Evolutionary conservation across 176 grass and related monocot species (phyloP), one percentile per base, ranked within the genome.

Genomic region (Lolium multiflorum): DNA sequence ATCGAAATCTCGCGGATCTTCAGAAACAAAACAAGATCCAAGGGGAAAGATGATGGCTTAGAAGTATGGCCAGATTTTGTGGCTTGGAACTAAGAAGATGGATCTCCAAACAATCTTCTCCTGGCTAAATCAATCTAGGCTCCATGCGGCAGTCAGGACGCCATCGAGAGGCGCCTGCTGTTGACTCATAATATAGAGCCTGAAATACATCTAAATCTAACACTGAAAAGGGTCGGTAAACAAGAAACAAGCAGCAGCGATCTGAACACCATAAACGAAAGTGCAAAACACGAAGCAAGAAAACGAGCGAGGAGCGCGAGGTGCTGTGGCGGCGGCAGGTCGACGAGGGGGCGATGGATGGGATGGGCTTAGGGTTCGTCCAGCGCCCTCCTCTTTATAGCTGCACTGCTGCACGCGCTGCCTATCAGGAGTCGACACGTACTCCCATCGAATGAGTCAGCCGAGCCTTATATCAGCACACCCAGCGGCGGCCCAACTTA

Each of bases 71-170:
- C 89, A 88, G 89, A 37, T 85, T 81, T 91, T 91, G 89, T 91
- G 82, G 89, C 89, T 88, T 91, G 89, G 85, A 88, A 91, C 20
- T 91, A 88, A 84, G 84, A 83, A 84, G 60, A 85, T 88, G 85
- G 85, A 88, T 88, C 86, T 88, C 89, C 89, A 91, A 91, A 91
- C 86, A 91, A 91, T 91, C 89, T 91, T 91, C 89, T 88, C 86
- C 89, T 91, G 85, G 89, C 88, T 77, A 21, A 21, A 22, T 91
- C 50, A 4, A 46, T 91, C 41, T 91, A 38, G 89, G 85, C 89
- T 91, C 85, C 86, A 88, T 64, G 89, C 89, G 89, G 89, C 89
- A 91, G 89, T 38, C 89, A 88, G 81, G 61, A 1, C 76, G 43
- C 77, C 86, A 91, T 85, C 25, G 61, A 88, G 37, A 21, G 70